Percentiles rank a stretch among this genome's conserved stretches.
Conservation (phyloP, 768 basidiomycete genomes). For the Paxillus involutus region DNA sequence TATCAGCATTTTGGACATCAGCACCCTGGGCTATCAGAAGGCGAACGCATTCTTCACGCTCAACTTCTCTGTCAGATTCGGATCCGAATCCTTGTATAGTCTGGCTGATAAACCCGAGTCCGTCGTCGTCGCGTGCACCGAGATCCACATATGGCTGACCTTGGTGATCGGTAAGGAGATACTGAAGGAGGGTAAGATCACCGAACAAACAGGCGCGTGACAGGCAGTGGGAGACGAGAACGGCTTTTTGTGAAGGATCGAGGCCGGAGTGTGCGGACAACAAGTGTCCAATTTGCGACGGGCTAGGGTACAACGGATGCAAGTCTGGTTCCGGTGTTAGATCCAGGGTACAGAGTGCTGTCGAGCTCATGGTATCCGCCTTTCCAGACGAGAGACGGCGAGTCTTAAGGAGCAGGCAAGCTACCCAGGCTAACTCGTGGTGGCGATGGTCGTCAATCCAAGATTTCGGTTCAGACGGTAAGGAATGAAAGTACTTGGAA, state of each 20-base stretch:
- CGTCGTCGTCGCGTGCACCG: slow-evolving; percentile 78
- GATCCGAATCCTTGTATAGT: slow-evolving; percentile 81
- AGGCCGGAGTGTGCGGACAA: slow-evolving; percentile 70
- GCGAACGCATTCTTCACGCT: slow-evolving; percentile 88
- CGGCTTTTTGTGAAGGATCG: slow-evolving; percentile 60
- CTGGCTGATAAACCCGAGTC: slow-evolving; percentile 74
- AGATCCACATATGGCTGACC: slow-evolving; percentile 71
- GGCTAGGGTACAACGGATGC: slow-evolving; percentile 74
- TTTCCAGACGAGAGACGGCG: background rate
- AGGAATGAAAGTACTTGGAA: slow-evolving; percentile 2
- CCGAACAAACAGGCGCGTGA: slow-evolving; percentile 77
- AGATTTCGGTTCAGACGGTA: slow-evolving; percentile 19
- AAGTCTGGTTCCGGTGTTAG: slow-evolving; percentile 77
- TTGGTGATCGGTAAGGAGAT: slow-evolving; percentile 66
- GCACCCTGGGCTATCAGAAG: slow-evolving; percentile 78
- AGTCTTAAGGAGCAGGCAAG: slow-evolving; percentile 8
- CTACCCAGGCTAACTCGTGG: slow-evolving; percentile 3
- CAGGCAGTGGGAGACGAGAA: slow-evolving; percentile 73
- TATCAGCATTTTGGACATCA: slow-evolving; percentile 57
- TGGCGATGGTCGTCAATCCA: slow-evolving; percentile 4
- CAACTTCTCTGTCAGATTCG: slow-evolving; percentile 80
- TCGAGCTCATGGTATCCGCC: slow-evolving; percentile 28
- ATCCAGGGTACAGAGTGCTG: slow-evolving; percentile 43
- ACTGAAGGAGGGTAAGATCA: slow-evolving; percentile 70
- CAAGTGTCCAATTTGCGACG: slow-evolving; percentile 57